These are phyloP conservation scores for Psidium friedrichsthalianum DNA, from an alignment of 345 rosid species.

Conservation along the genomic window DNA sequence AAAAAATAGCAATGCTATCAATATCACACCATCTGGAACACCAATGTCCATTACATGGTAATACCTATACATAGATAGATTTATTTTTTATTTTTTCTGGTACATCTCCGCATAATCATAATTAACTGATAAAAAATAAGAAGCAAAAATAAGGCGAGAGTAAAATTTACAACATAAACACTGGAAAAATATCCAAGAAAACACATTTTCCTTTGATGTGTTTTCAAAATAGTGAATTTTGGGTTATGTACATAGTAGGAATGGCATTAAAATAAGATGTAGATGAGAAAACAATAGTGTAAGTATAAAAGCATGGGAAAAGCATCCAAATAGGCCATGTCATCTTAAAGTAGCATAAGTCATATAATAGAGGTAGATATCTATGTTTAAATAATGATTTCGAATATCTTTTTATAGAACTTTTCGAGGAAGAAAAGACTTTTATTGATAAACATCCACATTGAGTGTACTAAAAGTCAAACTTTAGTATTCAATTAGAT, in stretches of 20 bases:
- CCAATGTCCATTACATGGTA: neutral
- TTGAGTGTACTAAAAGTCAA: neutral
- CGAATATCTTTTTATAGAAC: neutral
- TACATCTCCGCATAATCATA: neutral
- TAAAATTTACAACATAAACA: neutral
- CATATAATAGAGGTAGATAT: neutral
- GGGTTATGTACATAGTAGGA: neutral
- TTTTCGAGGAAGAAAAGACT: neutral
- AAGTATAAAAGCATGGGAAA: neutral
- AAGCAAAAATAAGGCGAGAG: fast-evolving
- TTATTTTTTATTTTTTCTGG: fast-evolving
- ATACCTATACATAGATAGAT: neutral
- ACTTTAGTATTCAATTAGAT: neutral
- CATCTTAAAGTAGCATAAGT: too few relatives aligned
- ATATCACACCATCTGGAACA: neutral
- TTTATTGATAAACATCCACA: neutral
- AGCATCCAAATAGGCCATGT: neutral
- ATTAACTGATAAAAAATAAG: fast-evolving
- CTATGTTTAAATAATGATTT: neutral
- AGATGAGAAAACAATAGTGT: neutral
- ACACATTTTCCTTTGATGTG: neutral
- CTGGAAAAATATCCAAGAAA: neutral
- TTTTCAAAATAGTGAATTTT: neutral
- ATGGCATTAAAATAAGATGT: neutral
- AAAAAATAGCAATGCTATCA: too few relatives aligned